Percentiles rank a stretch among this genome's conserved stretches.
phyloP scores from a whole-genome alignment of 2,329 filamentous ascomycete species.

The Lasiodiplodia citricola region DNA sequence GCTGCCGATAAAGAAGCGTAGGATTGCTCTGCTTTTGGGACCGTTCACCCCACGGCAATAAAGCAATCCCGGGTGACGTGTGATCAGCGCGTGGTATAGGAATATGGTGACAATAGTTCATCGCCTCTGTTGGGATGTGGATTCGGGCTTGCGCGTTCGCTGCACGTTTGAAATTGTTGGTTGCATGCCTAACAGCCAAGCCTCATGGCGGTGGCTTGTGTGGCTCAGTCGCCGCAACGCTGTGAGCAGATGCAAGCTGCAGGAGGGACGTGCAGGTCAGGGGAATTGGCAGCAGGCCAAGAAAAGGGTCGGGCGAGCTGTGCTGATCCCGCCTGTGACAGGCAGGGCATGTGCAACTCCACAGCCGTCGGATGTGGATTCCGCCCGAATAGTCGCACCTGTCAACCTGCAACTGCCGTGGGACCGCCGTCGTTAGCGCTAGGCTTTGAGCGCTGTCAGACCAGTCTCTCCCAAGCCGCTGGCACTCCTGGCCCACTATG shows the following conservation, averaged over 20 bases:
- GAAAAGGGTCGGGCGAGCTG: conserved; percentile 1
- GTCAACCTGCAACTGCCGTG: neutral
- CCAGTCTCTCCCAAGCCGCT: neutral
- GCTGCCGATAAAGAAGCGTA: conserved; percentile 47
- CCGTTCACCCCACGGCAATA: neutral
- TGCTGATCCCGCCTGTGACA: neutral
- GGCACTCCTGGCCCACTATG: neutral
- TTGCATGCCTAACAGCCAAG: conserved; percentile 14
- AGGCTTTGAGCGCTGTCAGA: neutral
- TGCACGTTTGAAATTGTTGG: conserved; percentile 2
- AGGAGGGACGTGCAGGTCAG: neutral
- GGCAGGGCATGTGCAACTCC: neutral
- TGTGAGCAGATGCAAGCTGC: neutral
- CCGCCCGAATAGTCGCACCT: neutral
- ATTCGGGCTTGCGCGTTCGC: conserved; percentile 8
- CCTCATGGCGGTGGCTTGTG: neutral
- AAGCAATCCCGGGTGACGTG: neutral
- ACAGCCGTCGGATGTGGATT: neutral
- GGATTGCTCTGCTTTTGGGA: neutral
- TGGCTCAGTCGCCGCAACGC: conserved; percentile 2
- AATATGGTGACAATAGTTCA: neutral
- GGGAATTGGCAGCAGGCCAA: neutral
- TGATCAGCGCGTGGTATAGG: neutral
- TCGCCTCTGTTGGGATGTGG: neutral
- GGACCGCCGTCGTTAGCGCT: neutral